Evolutionary conservation across 768 basidiomycete genomes (phyloP), one percentile per base, ranked within the genome.

Genomic region (Collybiopsis luxurians): DNA sequence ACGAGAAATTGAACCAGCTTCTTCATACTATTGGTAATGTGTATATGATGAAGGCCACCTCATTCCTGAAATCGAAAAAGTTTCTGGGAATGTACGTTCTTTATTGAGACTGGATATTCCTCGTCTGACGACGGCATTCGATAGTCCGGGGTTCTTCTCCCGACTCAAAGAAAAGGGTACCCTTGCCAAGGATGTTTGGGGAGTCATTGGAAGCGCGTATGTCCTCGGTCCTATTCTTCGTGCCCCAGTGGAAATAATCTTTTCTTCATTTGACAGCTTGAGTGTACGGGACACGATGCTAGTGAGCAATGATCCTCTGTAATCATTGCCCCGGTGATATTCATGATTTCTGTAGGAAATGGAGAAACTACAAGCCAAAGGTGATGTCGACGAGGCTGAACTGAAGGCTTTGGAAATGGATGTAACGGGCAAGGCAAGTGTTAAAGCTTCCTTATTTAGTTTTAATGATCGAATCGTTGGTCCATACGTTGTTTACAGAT

Each of bases 151-250:
- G 17, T 96, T 97, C 76, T 94, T 92, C 75, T 91, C 95, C 30
- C 83, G 90, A 31, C 70, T 99, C 65, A 98, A 96, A 73, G 97
- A 99, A 73, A 95, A 95, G 71, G 94, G 93, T 4, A 72, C 90
- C 0, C 78, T 95, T 52, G 89, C 95, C 26, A 98, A 98, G 71
- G 97, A 99, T 62, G 91, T 95, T 0, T 98, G 93, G 90, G 95
- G 94, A 15, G 89, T 98, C 59, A 89, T 98, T 58, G 92, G 93
- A 34, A 94, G 92, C 78, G 96, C 96, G 87, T 95, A 73, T 74
- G 92, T 78, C 28, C 58, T 30, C 39, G 40, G 26, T 40, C 57
- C 39, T 57, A 45, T 45, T 43, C n/a, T 27, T 52, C 42, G 6
- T 44, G 17, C 2, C 55, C 19, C n/a, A 47, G 57, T 12, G n/a